Evolutionary conservation across 257 asterid species (phyloP).

Genomic region (Nicotiana attenuata): DNA sequence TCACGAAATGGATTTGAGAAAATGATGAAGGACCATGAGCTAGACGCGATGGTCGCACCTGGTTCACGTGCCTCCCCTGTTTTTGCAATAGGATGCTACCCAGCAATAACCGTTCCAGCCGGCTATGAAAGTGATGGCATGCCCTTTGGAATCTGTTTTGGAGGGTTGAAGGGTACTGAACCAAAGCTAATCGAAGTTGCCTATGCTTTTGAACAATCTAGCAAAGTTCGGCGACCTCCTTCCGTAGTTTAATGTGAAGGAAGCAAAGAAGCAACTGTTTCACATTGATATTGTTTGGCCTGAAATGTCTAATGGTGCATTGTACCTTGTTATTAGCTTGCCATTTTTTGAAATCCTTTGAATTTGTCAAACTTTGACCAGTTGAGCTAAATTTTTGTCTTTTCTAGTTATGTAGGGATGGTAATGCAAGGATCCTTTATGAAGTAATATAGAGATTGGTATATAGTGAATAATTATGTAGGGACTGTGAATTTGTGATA

Average conservation of each 20-base stretch:
- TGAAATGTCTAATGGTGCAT: background rate
- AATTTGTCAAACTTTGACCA: background rate
- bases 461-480: no score
- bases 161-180: conserved; percentile 61
- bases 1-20: conserved; percentile 32
- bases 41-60: conserved; percentile 35
- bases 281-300: background rate
- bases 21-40: conserved; percentile 25
- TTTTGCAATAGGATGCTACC: conserved; percentile 45
- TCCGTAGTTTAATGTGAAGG: background rate
- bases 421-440: no score
- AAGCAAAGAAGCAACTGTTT: background rate
- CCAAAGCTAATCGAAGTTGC: conserved; percentile 53
- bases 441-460: no score
- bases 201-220: conserved; percentile 65
- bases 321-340: background rate
- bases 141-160: conserved; percentile 60
- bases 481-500: no score
- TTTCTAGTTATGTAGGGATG: no score
- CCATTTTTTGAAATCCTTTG: no score
- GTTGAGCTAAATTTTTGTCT: no score
- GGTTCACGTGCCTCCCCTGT: conserved; percentile 5
- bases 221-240: conserved; percentile 50
- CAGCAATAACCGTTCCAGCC: conserved; percentile 57
- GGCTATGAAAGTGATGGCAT: conserved; percentile 51